Evolutionary conservation across 768 basidiomycete species (phyloP), one percentile per base, ranked within the genome.

Genomic region (Wakefieldia striispora): DNA sequence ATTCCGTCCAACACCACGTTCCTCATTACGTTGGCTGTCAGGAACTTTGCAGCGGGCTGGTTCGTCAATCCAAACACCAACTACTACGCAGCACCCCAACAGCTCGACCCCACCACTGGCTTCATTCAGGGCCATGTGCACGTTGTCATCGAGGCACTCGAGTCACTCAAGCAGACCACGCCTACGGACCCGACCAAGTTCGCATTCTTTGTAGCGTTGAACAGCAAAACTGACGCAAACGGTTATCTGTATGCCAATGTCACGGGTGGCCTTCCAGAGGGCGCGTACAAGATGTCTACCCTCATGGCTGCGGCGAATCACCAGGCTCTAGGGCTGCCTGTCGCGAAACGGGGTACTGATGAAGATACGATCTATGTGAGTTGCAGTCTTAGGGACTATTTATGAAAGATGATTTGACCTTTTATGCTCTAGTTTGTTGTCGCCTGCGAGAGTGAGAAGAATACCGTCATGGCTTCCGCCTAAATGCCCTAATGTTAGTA

Each of bases 101-200:
- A 79, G 48, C 63, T 80, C 37, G 67, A 79, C 59, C 46, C 58
- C 8, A 55, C 50, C 2, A 57, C 68, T 11, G 85, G 85, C 43
- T 56, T 72, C 39, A 74, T 87, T 57, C 61, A 77, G 49, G 87
- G 85, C 8, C 82, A 86, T 68, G 71, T 72, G 16, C 86, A 88
- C 59, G 66, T 86, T 57, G 82, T 83, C 36, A 70, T 87, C 47
- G 76, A 86, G 65, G 48, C 64, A 44, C 68, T 88, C 48, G 51
- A 61, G 13, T 70, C 75, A 13, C 65, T 85, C 46, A 67, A 67
- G 31, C 72, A 79, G 55, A 80, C 82, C 12, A 70, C 63, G 1
- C 72, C 79, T 1, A 73, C 72, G 11, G 65, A 84, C 63, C 75
- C 80, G 14, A 70, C 58, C 26, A 63, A 69, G 31, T 86, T 86